Conservation (phyloP, 2,329 filamentous ascomycete species). For the Fusarium humuli region DNA sequence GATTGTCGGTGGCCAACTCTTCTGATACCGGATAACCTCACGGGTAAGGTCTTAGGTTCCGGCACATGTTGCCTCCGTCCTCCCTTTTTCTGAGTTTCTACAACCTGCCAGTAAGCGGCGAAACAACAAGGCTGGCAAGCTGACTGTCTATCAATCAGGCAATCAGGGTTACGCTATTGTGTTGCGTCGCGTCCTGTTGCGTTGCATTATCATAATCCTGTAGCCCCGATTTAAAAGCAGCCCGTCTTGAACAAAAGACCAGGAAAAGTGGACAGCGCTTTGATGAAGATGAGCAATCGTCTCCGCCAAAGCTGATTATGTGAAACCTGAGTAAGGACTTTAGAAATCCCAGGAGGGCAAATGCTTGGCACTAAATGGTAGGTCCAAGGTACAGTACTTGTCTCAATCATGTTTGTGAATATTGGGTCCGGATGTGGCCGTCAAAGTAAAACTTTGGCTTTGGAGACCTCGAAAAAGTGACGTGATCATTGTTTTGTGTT, state of each 20-base stretch:
- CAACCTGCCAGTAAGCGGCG: neutral
- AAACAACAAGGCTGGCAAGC: neutral
- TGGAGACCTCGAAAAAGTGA: conserved; percentile 1
- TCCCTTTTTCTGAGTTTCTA: conserved; percentile 1
- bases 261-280: conserved; percentile 11
- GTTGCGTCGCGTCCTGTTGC: conserved; percentile 8
- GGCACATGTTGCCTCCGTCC: neutral
- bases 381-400: neutral
- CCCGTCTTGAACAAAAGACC: neutral
- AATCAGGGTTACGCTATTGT: neutral
- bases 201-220: conserved; percentile 16
- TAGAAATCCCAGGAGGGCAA: neutral
- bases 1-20: neutral
- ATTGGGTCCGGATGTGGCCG: conserved; percentile 22
- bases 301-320: conserved; percentile 29
- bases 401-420: conserved; percentile 27
- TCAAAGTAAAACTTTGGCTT: conserved; percentile 20
- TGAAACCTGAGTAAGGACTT: conserved; percentile 24
- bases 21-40: neutral
- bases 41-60: neutral
- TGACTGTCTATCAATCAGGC: neutral
- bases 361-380: conserved; percentile 8
- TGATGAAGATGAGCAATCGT: conserved; percentile 25
- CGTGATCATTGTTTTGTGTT: conserved; percentile 21
- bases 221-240: conserved; percentile 20